Evolutionary conservation across 2,329 filamentous ascomycete species (phyloP), one percentile per base, ranked within the genome.

Genomic region (Fusarium drepaniforme): DNA sequence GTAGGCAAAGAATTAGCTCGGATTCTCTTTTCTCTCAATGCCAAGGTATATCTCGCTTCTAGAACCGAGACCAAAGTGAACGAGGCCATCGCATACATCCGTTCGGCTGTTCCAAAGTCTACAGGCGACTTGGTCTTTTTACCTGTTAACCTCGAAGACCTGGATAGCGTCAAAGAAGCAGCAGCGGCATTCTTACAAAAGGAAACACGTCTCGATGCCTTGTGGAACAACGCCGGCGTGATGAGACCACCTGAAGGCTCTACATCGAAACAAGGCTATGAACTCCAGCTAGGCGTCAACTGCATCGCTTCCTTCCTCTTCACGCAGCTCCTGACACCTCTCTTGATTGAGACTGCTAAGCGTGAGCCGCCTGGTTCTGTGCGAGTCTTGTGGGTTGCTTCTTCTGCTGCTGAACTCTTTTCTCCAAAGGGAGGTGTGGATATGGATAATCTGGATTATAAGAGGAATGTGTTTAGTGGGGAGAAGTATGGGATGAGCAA

Each of bases 21-120:
- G 33, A 86, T 90, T 4, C 82, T 91, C 7, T 91, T 90, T 77
- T 77, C 81, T 5, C 84, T 83, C 18, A 87, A 89, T 64, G 88
- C 82, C 18, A 88, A 81, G 4, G 84, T 91, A 28, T 90, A 90
- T 74, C 76, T 90, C 38, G 87, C 87, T 4, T 85, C 84, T 0
- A 86, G 88, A 23, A 84, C 82, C 1, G 73, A 80, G 23, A 73
- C 80, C 4, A 87, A 86, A 69, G 86, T 82, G n/a, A 76, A 80
- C 0, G 62, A 77, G 0, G 85, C 86, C 15, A 86, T 90, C 30
- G 74, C 79, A 3, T 70, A 78, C 15, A 86, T 90, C 70, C 78
- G 83, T 40, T 64, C 78, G 3, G 65, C 75, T 2, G 78, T 83
- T 4, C 77, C 65, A 5, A 18, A 73, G 16, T 85, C 78, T 3